phyloP scores from a whole-genome alignment of 345 rosid genomes.

The Melaleuca alternifolia region DNA sequence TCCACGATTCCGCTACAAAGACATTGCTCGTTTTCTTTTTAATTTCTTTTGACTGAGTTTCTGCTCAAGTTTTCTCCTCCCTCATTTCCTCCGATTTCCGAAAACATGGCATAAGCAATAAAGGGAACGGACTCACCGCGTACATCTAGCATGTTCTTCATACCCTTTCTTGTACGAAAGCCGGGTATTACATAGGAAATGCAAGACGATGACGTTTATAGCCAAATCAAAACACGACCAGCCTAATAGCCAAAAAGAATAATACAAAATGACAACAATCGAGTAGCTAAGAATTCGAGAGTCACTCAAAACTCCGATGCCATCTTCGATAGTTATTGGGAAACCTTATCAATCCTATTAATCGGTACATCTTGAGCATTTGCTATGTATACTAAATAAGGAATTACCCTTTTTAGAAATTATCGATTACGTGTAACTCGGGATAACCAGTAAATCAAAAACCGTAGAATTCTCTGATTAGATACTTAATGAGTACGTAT shows the following conservation, averaged over 20 bases:
- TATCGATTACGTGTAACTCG: not conserved
- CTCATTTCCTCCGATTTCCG: not conserved
- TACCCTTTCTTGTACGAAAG: not conserved
- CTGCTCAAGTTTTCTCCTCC: not conserved
- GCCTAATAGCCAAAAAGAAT: not conserved
- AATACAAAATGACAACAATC: not conserved
- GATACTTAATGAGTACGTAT: not conserved
- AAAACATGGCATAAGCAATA: no score
- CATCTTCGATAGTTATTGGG: not conserved
- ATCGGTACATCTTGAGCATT: fast-evolving
- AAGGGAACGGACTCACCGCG: not conserved
- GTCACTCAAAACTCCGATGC: not conserved
- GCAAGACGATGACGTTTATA: not conserved
- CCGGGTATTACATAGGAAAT: not conserved
- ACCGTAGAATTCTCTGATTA: not conserved
- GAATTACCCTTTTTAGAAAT: not conserved
- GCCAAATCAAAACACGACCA: not conserved
- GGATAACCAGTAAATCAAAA: not conserved
- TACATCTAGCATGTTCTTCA: not conserved
- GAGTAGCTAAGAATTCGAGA: not conserved
- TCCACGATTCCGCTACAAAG: not conserved
- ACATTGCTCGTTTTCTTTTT: no score
- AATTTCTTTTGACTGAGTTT: no score
- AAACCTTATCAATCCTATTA: not conserved
- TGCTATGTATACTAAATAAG: not conserved